These are phyloP conservation scores for Chlamydomonas sp. DNA, from an alignment of 139 green algal genomes.

Conservation along the genomic window DNA sequence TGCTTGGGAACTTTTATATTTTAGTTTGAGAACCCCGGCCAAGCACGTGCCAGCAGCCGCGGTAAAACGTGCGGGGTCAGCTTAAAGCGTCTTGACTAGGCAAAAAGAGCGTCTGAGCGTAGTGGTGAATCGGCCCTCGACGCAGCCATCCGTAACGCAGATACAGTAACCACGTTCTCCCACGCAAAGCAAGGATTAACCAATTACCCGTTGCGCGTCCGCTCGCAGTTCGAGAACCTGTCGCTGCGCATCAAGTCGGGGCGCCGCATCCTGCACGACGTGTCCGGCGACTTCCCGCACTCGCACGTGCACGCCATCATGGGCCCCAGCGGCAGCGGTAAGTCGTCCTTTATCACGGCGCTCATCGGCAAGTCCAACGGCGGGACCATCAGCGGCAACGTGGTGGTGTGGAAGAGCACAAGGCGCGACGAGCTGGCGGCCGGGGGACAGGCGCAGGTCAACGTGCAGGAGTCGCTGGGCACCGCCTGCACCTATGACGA, in stretches of 20 bases:
- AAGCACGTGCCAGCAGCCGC: slow-evolving; percentile 18
- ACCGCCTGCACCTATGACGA: too few relatives aligned
- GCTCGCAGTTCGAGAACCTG: slow-evolving; percentile 47
- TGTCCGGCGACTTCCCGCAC: slow-evolving; percentile 28
- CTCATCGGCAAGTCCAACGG: slow-evolving; percentile 60
- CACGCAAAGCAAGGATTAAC: too few relatives aligned
- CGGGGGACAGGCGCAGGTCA: not conserved
- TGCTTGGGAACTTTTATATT: not conserved
- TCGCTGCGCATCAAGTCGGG: slow-evolving; percentile 50
- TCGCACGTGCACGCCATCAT: slow-evolving; percentile 65
- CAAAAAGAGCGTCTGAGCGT: slow-evolving; percentile 10
- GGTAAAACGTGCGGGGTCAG: slow-evolving; percentile 17
- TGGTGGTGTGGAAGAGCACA: not conserved
- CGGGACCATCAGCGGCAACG: slow-evolving; percentile 41
- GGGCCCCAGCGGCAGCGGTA: slow-evolving; percentile 62
- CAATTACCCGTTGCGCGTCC: too few relatives aligned
- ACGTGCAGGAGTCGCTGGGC: not conserved
- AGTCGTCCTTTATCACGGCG: slow-evolving; percentile 64
- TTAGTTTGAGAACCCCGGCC: not conserved
- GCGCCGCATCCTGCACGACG: slow-evolving; percentile 55
- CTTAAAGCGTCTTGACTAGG: slow-evolving; percentile 3
- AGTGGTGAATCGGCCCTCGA: slow-evolving; percentile 5
- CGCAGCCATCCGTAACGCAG: too few relatives aligned
- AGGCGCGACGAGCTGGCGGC: not conserved
- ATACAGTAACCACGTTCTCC: too few relatives aligned